Conservation (phyloP, 169 alveolate genomes). For the Cryptosporidium parvum region DNA sequence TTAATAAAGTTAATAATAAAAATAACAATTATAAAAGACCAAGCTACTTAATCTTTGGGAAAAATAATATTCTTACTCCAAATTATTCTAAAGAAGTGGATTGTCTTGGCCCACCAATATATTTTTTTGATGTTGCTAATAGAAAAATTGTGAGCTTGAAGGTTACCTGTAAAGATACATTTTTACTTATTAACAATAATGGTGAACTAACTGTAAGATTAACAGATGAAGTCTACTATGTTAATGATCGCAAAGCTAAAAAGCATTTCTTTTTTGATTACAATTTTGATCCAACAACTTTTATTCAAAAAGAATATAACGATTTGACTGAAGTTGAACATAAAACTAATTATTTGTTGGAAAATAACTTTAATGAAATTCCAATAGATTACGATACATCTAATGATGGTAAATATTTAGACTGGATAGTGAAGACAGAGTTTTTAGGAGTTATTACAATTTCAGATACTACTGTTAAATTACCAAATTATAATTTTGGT, state of each 20-base stretch:
- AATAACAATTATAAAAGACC: not conserved
- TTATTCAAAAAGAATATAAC: not conserved
- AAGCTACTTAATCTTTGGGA: not conserved
- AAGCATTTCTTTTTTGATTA: slow-evolving; percentile 3
- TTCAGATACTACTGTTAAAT: slow-evolving; percentile 4
- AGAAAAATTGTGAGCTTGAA: slow-evolving; percentile 26
- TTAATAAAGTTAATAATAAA: not conserved
- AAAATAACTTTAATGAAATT: slow-evolving; percentile 1
- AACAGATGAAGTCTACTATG: not conserved
- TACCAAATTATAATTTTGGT: not conserved
- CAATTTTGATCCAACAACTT: not conserved
- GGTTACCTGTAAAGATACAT: slow-evolving; percentile 24
- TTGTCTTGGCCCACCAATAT: slow-evolving; percentile 27
- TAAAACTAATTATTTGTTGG: not conserved
- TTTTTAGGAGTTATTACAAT: slow-evolving; percentile 15
- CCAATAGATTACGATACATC: slow-evolving; percentile 19
- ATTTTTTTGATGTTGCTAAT: slow-evolving; percentile 24
- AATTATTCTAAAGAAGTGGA: slow-evolving; percentile 16
- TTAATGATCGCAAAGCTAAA: not conserved
- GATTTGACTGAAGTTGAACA: slow-evolving; percentile 1
- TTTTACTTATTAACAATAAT: slow-evolving; percentile 17
- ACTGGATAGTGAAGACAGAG: not conserved
- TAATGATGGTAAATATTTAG: slow-evolving; percentile 18
- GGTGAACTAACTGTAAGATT: slow-evolving; percentile 14
- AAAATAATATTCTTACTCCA: slow-evolving; percentile 40